Evolutionary conservation across 2,329 filamentous ascomycete genomes (phyloP).

Genomic region (Madurella fahalii): DNA sequence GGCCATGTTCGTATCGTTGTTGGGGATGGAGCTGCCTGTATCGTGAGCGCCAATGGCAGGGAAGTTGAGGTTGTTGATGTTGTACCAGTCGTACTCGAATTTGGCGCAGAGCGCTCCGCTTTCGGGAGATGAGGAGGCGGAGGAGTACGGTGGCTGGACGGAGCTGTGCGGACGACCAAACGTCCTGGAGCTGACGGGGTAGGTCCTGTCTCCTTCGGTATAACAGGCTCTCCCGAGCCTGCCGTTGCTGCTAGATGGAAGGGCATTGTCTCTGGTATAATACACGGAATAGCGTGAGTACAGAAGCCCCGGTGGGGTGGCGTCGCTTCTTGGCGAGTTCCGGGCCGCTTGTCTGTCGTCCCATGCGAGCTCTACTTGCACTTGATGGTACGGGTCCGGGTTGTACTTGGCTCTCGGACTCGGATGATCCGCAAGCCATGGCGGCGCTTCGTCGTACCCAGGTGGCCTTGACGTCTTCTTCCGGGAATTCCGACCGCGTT

Average conservation of each 20-base stretch:
- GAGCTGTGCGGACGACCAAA: background rate
- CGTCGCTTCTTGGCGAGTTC: background rate
- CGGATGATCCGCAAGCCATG: background rate
- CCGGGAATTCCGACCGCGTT: background rate
- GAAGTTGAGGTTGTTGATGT: background rate
- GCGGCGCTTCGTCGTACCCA: background rate
- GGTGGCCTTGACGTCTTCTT: background rate
- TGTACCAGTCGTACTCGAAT: constrained; percentile 2
- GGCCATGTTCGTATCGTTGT: background rate
- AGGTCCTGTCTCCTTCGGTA: background rate
- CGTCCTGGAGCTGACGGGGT: background rate
- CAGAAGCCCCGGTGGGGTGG: too few species aligned
- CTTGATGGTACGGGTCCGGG: constrained; percentile 6
- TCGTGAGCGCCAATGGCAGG: background rate
- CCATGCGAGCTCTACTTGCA: background rate
- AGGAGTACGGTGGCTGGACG: background rate
- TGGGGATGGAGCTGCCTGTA: constrained; percentile 6
- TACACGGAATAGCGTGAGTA: too few species aligned
- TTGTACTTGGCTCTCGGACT: background rate
- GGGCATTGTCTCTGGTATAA: too few species aligned
- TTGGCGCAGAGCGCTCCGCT: background rate
- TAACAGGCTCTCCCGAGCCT: background rate
- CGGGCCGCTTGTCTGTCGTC: background rate
- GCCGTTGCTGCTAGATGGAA: background rate
- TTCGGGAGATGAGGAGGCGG: background rate